Base-by-base conservation (phyloP, 805 yeast species). In the Candida suzukii region DNA sequence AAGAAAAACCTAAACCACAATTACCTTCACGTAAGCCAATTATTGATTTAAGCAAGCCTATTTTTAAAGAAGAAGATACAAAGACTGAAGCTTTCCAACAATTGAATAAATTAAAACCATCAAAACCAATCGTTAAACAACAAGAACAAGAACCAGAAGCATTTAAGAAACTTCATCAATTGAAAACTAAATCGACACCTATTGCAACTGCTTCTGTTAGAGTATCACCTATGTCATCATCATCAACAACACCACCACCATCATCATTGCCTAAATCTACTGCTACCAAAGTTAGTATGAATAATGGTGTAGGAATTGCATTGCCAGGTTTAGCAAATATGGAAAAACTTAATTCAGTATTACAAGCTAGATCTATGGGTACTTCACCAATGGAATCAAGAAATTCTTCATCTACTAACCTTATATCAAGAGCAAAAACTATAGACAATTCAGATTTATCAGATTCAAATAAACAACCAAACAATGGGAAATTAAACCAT, bases 401-500 rank as follows among this genome's bases (percentile, higher is more conserved):
- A 3, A 55, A 55, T 38, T 58, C 66, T 2, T 58, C 49, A 3
- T 5, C 54, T 4, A 45, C 18, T 12, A 27, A 17, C 13, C 32
- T 24, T 14, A 34, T 35, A 21, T 19, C 41, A 13, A n/a, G 39
- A 31, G 29, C 44, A 16, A 24, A 16, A 25, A 49, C 50, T 3
- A 19, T 48, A 20, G 56, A 52, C 25, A 40, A 46, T 17, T 44
- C 52, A 21, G 50, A 46, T 34, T 40, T 55, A 31, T 31, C 34
- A 20, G 42, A 49, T 29, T 49, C 48, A 37, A 49, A 55, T 25
- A 34, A 48, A 2, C 33, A 46, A 1, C n/a, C n/a, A 10, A n/a
- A 14, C 5, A 13, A 27, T 27, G 56, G 47, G 13, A 63, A 63
- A 33, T 56, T 74, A 36, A 57, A 57, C 0, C 79, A 75, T 52